Evolutionary conservation across 2,329 filamentous ascomycete genomes (phyloP), one percentile per base, ranked within the genome.

Genomic region (Neurospora sp.): DNA sequence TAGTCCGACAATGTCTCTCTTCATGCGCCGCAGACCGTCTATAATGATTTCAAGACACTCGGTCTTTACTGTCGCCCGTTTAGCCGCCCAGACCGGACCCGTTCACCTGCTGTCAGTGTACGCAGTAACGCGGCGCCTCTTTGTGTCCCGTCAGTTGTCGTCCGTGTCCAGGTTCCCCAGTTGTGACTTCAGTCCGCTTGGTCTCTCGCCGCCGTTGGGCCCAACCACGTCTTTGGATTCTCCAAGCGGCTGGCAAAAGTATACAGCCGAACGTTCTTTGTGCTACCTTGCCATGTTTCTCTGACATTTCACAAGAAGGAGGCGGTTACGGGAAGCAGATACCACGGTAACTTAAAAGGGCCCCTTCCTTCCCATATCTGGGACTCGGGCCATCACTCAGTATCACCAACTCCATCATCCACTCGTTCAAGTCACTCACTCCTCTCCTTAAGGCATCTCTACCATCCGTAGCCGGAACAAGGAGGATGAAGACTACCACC

Each of bases 401-500:
- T 73, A 70, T 75, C 74, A 66, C 68, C 69, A 72, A 71, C 71
- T 72, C 46, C 46, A 46, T 74, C 71, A 70, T 73, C 46, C 74
- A 69, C 70, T 75, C 73, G 73, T 73, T 75, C 68, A 52, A 58
- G 68, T 74, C 74, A 73, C 72, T 76, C 74, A 69, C 70, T 73
- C 66, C 67, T 70, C 68, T 46, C 39, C 36, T 40, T 5, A 33
- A 70, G 11, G 13, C 36, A 62, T 11, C 66, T 43, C 66, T 68
- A 58, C 36, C 52, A n/a, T 38, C 46, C 28, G 15, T 33, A 40
- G 38, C 19, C 39, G 40, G 46, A 72, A 19, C 68, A 72, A 39
- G 39, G 68, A 74, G 62, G 39, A 76, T 77, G 76, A 77, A 76
- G 76, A 69, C 71, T 70, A 42, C 73, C 36, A 39, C 67, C 43